Conservation (phyloP, 345 rosid genomes). For the Luvunga scandens region DNA sequence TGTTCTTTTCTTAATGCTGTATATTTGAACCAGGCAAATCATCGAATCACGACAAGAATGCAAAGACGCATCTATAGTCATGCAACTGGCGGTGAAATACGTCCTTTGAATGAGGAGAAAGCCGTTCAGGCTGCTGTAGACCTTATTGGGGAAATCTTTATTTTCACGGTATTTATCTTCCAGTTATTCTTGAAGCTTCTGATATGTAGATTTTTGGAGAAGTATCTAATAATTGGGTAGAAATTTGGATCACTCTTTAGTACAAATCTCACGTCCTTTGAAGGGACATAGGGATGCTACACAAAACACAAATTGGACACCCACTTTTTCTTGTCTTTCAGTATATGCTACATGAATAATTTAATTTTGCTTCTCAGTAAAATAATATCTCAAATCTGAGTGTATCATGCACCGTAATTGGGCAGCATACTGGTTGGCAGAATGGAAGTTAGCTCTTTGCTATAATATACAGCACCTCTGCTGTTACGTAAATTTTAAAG, state of each 20-base stretch:
- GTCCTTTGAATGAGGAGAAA: slow-evolving; percentile 86
- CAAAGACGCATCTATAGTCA: slow-evolving; percentile 81
- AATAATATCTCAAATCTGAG: background rate
- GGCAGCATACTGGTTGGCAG: background rate
- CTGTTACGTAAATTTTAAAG: no score
- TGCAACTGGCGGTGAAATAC: slow-evolving; percentile 80
- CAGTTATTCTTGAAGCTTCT: background rate
- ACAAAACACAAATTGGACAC: background rate
- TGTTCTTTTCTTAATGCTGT: slow-evolving; percentile 11
- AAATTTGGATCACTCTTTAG: background rate
- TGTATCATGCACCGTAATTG: background rate
- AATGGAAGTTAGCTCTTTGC: background rate
- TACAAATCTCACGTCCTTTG: background rate
- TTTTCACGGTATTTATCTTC: slow-evolving; percentile 54
- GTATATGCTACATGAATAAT: background rate
- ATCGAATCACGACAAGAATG: slow-evolving; percentile 64
- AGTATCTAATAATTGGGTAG: background rate
- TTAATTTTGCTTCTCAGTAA: slow-evolving; percentile 4
- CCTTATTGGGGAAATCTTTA: slow-evolving; percentile 80
- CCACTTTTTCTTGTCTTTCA: background rate
- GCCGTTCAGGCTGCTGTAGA: slow-evolving; percentile 98
- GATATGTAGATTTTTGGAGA: background rate
- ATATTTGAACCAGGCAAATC: slow-evolving; percentile 56
- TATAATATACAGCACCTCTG: background rate
- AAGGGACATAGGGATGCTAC: background rate